A percentile compares a stretch with the other conserved stretches of the same genome.
phyloP scores from a whole-genome alignment of 78 protist species.

The Pelomyxa schiedti region DNA sequence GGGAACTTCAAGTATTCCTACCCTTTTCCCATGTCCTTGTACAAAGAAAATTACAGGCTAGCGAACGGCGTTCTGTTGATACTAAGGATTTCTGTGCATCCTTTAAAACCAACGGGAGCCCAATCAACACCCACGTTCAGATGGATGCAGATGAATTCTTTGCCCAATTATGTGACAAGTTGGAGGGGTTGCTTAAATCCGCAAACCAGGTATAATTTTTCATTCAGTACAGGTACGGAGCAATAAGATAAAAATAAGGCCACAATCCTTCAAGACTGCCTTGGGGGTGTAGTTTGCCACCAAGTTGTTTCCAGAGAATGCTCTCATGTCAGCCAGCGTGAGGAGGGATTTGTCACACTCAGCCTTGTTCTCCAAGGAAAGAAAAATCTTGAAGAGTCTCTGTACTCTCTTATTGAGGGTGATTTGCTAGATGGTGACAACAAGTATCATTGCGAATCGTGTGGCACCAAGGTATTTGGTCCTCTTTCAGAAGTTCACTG shows the following conservation, averaged over 20 bases:
- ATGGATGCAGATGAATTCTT: conserved; percentile 54
- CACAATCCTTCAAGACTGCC: background rate
- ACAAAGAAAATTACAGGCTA: too few relatives aligned
- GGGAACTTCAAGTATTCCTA: conserved; percentile 19
- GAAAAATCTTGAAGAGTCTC: background rate
- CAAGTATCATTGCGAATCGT: too few relatives aligned
- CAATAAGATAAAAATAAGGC: conserved; percentile 8
- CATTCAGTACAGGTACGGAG: too few relatives aligned
- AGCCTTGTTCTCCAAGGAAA: conserved; percentile 41
- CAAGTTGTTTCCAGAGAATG: background rate
- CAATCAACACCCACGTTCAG: conserved; percentile 3
- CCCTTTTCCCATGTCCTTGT: background rate
- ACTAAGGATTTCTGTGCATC: background rate
- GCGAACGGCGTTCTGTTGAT: background rate
- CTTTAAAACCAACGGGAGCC: conserved; percentile 9
- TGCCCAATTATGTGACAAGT: conserved; percentile 32
- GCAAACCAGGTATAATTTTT: too few relatives aligned
- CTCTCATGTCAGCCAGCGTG: background rate
- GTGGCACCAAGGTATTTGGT: too few relatives aligned
- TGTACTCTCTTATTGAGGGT: background rate
- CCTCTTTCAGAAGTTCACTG: too few relatives aligned
- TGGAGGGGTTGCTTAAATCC: conserved; percentile 16
- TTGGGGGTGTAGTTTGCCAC: background rate
- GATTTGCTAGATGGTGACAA: too few relatives aligned
- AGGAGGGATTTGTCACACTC: conserved; percentile 5